Evolutionary conservation across 2,329 filamentous ascomycete species (phyloP).

Genomic region (Blumeria hordei): DNA sequence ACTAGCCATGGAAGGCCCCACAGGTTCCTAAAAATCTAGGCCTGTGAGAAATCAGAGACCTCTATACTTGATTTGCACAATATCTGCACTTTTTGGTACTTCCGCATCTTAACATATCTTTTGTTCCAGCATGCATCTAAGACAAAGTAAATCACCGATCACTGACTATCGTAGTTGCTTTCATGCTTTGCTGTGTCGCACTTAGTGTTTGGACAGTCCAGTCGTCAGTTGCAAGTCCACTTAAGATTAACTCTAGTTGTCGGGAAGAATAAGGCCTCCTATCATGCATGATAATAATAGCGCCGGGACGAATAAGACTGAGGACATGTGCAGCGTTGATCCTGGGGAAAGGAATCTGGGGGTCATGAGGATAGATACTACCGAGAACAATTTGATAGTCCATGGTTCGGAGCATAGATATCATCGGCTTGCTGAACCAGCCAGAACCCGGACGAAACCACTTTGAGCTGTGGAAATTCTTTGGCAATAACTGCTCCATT

Average conservation of each 20-base stretch:
- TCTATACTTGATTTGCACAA: too few relatives aligned
- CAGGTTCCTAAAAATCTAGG: too few relatives aligned
- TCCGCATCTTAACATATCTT: too few relatives aligned
- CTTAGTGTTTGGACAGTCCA: constrained; percentile 51
- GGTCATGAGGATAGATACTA: constrained; percentile 72
- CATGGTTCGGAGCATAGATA: constrained; percentile 29
- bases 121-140: too few relatives aligned
- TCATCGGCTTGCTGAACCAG: constrained; percentile 53
- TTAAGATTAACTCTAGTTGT: constrained; percentile 51
- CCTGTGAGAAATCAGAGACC: too few relatives aligned
- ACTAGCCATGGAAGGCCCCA: too few relatives aligned
- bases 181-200: constrained; percentile 26
- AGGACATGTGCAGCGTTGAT: constrained; percentile 59
- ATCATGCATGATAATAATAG: constrained; percentile 72
- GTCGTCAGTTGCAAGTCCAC: constrained; percentile 42
- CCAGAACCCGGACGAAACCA: constrained; percentile 73
- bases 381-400: constrained; percentile 58
- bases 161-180: too few relatives aligned
- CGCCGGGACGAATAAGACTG: constrained; percentile 54
- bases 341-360: constrained; percentile 47
- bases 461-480: constrained; percentile 27
- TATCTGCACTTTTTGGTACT: too few relatives aligned
- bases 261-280: constrained; percentile 58
- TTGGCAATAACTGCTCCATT: constrained; percentile 29
- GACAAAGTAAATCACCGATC: too few relatives aligned